Evolutionary conservation across 2,329 filamentous ascomycete genomes (phyloP).

Genomic region (Fusarium algeriense): DNA sequence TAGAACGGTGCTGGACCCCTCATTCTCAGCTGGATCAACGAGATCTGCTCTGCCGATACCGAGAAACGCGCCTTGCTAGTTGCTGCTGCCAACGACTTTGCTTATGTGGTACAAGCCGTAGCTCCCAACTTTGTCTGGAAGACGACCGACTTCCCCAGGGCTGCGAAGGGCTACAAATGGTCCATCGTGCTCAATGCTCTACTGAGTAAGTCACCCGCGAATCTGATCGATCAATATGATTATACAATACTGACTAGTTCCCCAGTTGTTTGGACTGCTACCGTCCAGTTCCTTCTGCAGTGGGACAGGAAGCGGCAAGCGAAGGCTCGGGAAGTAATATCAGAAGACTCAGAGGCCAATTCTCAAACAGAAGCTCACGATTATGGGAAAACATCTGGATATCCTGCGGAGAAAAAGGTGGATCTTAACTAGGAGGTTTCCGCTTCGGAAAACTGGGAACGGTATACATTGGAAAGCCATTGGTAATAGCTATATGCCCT

Average conservation of each 20-base stretch:
- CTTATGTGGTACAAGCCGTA: conserved; percentile 38
- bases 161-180: conserved; percentile 1
- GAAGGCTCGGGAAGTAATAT: not conserved
- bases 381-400: rapidly evolving
- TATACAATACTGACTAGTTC: not conserved
- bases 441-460: too few species aligned
- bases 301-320: not conserved
- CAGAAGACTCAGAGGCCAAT: not conserved
- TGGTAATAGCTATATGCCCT: not conserved
- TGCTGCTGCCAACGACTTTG: conserved; percentile 18
- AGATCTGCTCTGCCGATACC: conserved; percentile 39
- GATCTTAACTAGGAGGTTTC: not conserved
- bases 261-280: not conserved
- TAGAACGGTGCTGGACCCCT: conserved; percentile 35
- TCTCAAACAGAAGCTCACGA: not conserved
- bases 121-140: conserved; percentile 17
- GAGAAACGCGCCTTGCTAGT: conserved; percentile 40
- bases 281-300: not conserved
- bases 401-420: not conserved
- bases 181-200: not conserved
- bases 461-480: too few species aligned
- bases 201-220: not conserved
- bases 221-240: rapidly evolving
- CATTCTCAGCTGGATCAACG: conserved; percentile 43
- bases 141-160: not conserved